Evolutionary conservation across 345 rosid genomes (phyloP), one percentile per base, ranked within the genome.

Genomic region (Fremontodendron californicum): DNA sequence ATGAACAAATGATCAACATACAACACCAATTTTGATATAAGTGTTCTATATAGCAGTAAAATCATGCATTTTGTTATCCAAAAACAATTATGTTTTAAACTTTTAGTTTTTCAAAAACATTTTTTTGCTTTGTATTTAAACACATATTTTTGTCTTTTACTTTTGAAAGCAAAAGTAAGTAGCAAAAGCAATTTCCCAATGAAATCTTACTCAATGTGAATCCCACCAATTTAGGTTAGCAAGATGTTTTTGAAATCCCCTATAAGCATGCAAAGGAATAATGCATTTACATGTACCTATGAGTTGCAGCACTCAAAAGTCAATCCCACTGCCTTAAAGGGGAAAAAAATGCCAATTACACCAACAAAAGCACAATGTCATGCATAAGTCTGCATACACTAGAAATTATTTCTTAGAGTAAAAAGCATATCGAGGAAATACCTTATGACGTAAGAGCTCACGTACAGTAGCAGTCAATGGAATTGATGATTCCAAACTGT

Each of bases 371-470:
- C 69, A 64, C 13, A 64, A 35, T 19, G 0, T 19, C 1, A 0
- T 64, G 69, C 25, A 37, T 2, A 62, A 35, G 1, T 63, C 25
- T 13, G 23, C 23, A 33, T 37, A 35, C 37, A 19, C 25, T 19
- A 18, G 12, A 63, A 35, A 18, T 18, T 18, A 25, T 63, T 63
- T 70, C 58, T 48, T 3, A 29, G 35, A 48, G 57, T 70, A 29
- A 21, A 33, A 77, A 46, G 70, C 4, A 79, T 16, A 23, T 31
- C 18, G 37, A 51, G 52, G 25, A 54, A 65, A 75, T 86, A 96
- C 99, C 98, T 92, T 96, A 81, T 86, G 93, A 54, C 75, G 85
- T 82, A 94, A 80, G 75, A 94, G 89, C 85, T 90, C 95, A 1
- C 81, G 91, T n/a, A 87, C 84, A 8, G 88, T 88, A 77, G 86